These are phyloP conservation scores for Pseudopyrenochaeta lycopersici DNA, from an alignment of 2,329 filamentous ascomycete genomes.

Conservation along the genomic window DNA sequence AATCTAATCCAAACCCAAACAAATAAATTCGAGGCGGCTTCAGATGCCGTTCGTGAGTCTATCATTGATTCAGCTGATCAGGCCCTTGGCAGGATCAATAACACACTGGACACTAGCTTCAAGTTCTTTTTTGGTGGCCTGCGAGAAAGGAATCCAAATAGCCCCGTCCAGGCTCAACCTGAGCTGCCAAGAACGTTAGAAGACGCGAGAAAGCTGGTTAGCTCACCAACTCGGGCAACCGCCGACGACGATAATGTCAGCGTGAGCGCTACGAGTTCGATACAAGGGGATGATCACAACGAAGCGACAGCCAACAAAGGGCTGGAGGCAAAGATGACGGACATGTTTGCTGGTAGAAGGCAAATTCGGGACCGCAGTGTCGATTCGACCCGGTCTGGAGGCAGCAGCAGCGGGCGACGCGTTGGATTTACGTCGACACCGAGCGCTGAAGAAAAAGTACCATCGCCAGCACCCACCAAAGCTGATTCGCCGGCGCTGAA, in stretches of 20 bases:
- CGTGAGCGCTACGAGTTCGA: constrained; percentile 62
- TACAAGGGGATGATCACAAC: constrained; percentile 54
- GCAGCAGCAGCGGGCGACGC: constrained; percentile 68
- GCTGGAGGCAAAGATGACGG: constrained; percentile 69
- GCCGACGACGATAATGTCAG: constrained; percentile 61
- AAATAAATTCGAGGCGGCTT: constrained; percentile 80
- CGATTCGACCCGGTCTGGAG: constrained; percentile 74
- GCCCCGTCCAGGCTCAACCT: constrained; percentile 43
- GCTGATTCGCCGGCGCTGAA: constrained; percentile 34
- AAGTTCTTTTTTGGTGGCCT: constrained; percentile 91
- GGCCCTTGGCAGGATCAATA: constrained; percentile 89
- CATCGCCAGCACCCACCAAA: constrained; percentile 28
- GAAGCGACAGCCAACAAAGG: constrained; percentile 38
- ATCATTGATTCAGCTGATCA: constrained; percentile 87
- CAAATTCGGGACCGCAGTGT: constrained; percentile 74
- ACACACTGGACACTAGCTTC: constrained; percentile 89
- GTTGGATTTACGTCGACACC: constrained; percentile 56
- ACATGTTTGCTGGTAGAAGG: constrained; percentile 74
- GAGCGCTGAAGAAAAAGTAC: constrained; percentile 33
- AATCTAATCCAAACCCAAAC: constrained; percentile 87
- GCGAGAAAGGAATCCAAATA: constrained; percentile 68
- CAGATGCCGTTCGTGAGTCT: constrained; percentile 76
- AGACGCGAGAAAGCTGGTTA: constrained; percentile 89
- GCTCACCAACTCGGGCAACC: constrained; percentile 66
- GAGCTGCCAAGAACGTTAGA: constrained; percentile 88